A percentile compares a stretch with the other conserved stretches of the same genome.
Evolutionary conservation across 2,329 filamentous ascomycete genomes (phyloP).

Genomic region (Phialocephala sp.): DNA sequence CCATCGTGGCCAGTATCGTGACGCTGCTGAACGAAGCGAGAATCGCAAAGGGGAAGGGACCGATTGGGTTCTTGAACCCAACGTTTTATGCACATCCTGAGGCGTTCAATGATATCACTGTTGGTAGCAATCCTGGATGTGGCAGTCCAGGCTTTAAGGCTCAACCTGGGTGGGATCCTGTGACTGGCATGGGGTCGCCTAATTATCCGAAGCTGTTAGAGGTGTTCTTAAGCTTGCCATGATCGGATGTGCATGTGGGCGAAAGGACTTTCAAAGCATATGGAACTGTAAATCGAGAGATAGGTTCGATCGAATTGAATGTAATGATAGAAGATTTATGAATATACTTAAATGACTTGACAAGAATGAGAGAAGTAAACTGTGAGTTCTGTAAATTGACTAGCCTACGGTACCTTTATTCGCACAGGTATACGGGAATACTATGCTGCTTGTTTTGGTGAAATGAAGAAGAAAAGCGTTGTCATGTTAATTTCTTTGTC

Average conservation of each 20-base stretch:
- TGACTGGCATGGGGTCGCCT: constrained; percentile 37
- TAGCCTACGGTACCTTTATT: too few species aligned
- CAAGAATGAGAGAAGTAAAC: too few species aligned
- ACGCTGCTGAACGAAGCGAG: constrained; percentile 46
- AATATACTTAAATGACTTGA: too few species aligned
- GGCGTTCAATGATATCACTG: constrained; percentile 41
- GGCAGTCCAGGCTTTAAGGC: constrained; percentile 40
- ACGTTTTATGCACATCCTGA: constrained; percentile 31
- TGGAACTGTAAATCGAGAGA: too few species aligned
- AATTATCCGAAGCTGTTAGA: constrained; percentile 25
- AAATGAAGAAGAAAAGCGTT: too few species aligned
- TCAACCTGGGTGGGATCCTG: constrained; percentile 41
- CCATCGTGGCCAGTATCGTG: constrained; percentile 62
- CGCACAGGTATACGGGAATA: too few species aligned
- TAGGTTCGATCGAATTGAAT: too few species aligned
- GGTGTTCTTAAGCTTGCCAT: constrained; percentile 28
- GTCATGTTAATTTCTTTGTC: too few species aligned
- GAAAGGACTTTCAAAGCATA: background rate
- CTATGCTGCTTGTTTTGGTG: too few species aligned
- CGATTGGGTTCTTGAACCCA: constrained; percentile 48
- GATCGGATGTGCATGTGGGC: background rate
- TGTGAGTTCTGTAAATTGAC: too few species aligned
- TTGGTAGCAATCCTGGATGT: constrained; percentile 40
- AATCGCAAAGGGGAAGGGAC: constrained; percentile 41
- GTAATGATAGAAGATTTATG: too few species aligned